These are phyloP conservation scores for Periconia digitata DNA, from an alignment of 2,329 filamentous ascomycete genomes.

Conservation along the genomic window DNA sequence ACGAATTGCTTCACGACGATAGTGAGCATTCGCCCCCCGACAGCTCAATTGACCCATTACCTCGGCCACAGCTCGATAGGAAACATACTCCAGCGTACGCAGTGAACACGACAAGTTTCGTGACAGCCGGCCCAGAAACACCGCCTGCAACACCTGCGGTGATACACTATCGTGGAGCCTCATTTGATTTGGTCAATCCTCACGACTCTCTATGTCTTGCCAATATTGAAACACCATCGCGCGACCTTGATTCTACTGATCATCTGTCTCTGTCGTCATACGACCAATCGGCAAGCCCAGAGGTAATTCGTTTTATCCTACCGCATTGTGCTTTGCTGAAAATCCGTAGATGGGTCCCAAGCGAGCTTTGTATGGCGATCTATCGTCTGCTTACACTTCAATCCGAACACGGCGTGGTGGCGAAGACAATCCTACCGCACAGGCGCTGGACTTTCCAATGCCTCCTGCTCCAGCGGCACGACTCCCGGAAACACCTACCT, in stretches of 20 bases:
- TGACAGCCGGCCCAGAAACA: slow-evolving; percentile 32
- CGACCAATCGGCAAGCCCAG: slow-evolving; percentile 20
- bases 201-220: slow-evolving; percentile 39
- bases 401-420: slow-evolving; percentile 25
- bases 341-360: slow-evolving; percentile 34
- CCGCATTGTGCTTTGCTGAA: slow-evolving; percentile 1
- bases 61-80: slow-evolving; percentile 30
- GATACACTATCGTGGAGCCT: slow-evolving; percentile 43
- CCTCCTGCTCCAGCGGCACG: slow-evolving; percentile 28
- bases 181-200: slow-evolving; percentile 44
- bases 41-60: slow-evolving; percentile 41
- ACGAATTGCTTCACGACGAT: slow-evolving; percentile 21
- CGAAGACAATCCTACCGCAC: slow-evolving; percentile 10
- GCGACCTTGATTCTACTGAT: slow-evolving; percentile 38
- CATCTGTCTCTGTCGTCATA: slow-evolving; percentile 28
- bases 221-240: slow-evolving; percentile 40
- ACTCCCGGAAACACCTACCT: slow-evolving; percentile 19
- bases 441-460: slow-evolving; percentile 17
- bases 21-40: slow-evolving; percentile 25
- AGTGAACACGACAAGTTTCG: slow-evolving; percentile 25
- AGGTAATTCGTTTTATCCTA: slow-evolving; percentile 14
- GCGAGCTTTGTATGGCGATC: slow-evolving; percentile 31
- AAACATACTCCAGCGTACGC: slow-evolving; percentile 18
- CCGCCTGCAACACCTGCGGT: slow-evolving; percentile 42
- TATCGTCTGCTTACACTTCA: slow-evolving; percentile 28